Evolutionary conservation across 2,329 filamentous ascomycete genomes (phyloP), one percentile per base, ranked within the genome.

Genomic region (Phialocephala sp.): DNA sequence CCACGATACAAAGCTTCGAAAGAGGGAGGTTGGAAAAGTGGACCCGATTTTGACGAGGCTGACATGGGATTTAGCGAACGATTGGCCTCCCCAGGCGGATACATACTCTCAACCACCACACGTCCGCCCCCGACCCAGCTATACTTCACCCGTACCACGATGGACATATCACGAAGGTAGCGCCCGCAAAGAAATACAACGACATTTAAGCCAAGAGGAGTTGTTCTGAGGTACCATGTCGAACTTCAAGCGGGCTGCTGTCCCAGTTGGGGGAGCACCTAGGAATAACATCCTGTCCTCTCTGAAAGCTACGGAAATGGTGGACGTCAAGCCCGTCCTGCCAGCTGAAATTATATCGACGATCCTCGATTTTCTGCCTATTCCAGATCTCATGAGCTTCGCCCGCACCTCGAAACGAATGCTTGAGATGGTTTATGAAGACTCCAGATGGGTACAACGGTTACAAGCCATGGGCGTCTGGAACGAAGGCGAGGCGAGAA

Each of bases 401-500:
- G 94, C 95, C 54, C 89, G 90, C 69, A 89, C 91, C 27, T 97
- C 93, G 65, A 91, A 87, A 75, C 91, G 92, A 67, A 87, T 98
- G 85, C 90, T 91, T 76, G 95, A 99, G 80, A 99, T 99, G 94
- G 94, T 97, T 2, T 99, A 98, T 79, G 95, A 99, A 77, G 95
- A 99, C 78, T 92, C 93, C 59, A 87, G 94, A 81, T 99, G 95
- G 95, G 91, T 98, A 45, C 88, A 92, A 69, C 87, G 92, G 69
- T 80, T 99, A 62, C 91, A 91, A 76, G 89, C 85, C 65, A 97
- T 99, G 89, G 92, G 90, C 1, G 91, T 91, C 71, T 99, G 95
- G 95, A 90, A 97, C 75, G 95, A 99, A 76, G 78, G 82, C 3
- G 94, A 97, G 76, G 95, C 95, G 4, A 86, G 94, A 67, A 88